Base-by-base conservation (phyloP, 163 green algal species). In the Prototheca wickerhamii region DNA sequence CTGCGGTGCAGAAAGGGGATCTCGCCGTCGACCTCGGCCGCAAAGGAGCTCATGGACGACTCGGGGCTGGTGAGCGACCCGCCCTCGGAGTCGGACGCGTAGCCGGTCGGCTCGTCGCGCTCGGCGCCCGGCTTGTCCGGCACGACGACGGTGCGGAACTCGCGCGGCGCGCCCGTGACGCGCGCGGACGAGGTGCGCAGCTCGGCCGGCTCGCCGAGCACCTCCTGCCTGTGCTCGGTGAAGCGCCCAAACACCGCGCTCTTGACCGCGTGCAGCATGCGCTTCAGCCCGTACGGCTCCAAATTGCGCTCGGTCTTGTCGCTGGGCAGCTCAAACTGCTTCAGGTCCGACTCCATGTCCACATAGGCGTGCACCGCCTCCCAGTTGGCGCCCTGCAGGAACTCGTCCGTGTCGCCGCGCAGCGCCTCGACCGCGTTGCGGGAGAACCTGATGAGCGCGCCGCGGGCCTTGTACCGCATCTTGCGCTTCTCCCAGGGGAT, bases 301-400 rank as follows among this genome's bases (percentile, higher is more conserved):
- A n/a, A 12, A 18, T 17, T 17, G 49, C 12, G 20, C 49, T 56
- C 49, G 49, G 12, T 56, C 12, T 18, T 20, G 7, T 56, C 20
- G 49, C 12, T 18, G 49, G 49, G 49, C 12, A 56, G 51, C 30
- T 71, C 61, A 23, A 83, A 85, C 42, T 67, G 51, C 8, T 60
- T 33, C 8, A 86, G 64, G 26, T 53, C 60, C 7, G 57, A 7
- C 29, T 35, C 51, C 15, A 79, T 23, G 55, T 82, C 77, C n/a
- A 85, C 70, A 59, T 81, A 87, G 1, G 65, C 18, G 2, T 68
- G 40, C 23, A 89, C 76, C 2, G 68, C 69, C 21, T 73, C 61
- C 82, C 82, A 89, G 67, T 87, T 74, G 37, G 81, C 78, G 3
- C 80, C 80, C n/a, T 83, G 56, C 15, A 91, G 66, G 65, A 92